phyloP scores from a whole-genome alignment of 306 rosid genomes.

The Acmispon strigosus region DNA sequence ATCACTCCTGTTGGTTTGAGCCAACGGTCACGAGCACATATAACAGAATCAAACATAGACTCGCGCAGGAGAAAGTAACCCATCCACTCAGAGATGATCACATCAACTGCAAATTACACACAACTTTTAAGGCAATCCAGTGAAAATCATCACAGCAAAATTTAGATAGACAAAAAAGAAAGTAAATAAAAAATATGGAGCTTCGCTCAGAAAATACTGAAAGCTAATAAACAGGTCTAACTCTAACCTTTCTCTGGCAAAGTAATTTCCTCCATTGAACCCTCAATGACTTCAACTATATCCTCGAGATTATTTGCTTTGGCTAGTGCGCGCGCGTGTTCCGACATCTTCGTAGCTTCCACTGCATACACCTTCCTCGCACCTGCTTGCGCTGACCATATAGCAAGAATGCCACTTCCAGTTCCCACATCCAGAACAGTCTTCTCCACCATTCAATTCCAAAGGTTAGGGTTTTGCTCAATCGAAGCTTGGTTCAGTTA shows the following conservation, averaged over 20 bases:
- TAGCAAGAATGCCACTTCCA: constrained; percentile 98
- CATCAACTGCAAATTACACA: constrained; percentile 63
- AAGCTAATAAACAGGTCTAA: background rate
- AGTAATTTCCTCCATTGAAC: constrained; percentile 76
- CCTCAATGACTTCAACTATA: constrained; percentile 84
- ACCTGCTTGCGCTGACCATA: constrained; percentile 98
- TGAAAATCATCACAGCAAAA: background rate
- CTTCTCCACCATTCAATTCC: constrained; percentile 38
- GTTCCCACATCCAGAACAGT: constrained; percentile 97
- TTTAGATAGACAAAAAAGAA: background rate
- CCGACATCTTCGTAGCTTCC: constrained; percentile 96
- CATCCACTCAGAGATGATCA: constrained; percentile 99
- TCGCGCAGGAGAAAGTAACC: constrained; percentile 97
- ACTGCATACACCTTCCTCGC: constrained; percentile 98
- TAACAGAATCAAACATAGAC: constrained; percentile 98
- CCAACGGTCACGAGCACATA: constrained; percentile 98
- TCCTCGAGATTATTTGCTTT: constrained; percentile 65
- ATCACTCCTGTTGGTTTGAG: constrained; percentile 93
- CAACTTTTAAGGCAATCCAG: constrained; percentile 5
- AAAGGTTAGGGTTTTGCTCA: no score
- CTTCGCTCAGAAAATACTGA: background rate
- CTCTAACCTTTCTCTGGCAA: constrained; percentile 90
- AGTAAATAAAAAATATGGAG: no score
- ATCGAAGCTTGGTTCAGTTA: background rate
- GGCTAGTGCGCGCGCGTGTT: constrained; percentile 75